Evolutionary conservation across 2,329 filamentous ascomycete species (phyloP), one percentile per base, ranked within the genome.

Genomic region (Aotearoamyces nothofagi): DNA sequence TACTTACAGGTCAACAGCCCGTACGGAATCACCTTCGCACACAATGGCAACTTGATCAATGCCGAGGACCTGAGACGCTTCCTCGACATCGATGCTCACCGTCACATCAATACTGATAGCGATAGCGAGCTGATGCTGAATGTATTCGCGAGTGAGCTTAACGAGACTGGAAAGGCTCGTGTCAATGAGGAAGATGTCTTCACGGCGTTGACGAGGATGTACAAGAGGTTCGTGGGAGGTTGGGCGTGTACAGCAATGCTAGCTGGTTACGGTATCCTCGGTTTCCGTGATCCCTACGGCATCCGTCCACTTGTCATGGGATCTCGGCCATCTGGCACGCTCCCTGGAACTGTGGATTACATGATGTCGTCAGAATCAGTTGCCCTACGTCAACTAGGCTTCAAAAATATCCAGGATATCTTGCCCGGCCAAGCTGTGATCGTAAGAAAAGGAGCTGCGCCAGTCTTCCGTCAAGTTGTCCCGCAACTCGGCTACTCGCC

Each of bases 281-380:
- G 76, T 25, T 87, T 87, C 60, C 65, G 80, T 37, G 82, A 92
- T 49, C 59, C 72, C 5, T 71, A 83, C 45, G 82, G 81, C 37
- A 92, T 92, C 46, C 78, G 84, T 9, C 84, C 84, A 3, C 68
- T 93, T 39, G 69, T 80, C 26, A 57, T 92, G 7, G 84, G 84
- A 23, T 79, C 73, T 27, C 69, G 83, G 30, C 65, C 70, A 2
- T 83, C 79, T 2, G 53, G 60, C 9, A 77, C 63, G 0, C 33
- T 71, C 22, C 63, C 68, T 19, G 60, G 67, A 4, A 73, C 71
- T 5, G 76, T 56, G 35, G 84, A 93, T 53, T 93, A 92, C 58
- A 83, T 93, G 67, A 70, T 93, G 60, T 82, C 83, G 1, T 92
- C 83, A 0, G 84, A 93, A 54, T 87, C 78, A 6, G 74, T 93